phyloP scores from a whole-genome alignment of 129 eudicot genomes.

The Chrysanthemum makinoi region DNA sequence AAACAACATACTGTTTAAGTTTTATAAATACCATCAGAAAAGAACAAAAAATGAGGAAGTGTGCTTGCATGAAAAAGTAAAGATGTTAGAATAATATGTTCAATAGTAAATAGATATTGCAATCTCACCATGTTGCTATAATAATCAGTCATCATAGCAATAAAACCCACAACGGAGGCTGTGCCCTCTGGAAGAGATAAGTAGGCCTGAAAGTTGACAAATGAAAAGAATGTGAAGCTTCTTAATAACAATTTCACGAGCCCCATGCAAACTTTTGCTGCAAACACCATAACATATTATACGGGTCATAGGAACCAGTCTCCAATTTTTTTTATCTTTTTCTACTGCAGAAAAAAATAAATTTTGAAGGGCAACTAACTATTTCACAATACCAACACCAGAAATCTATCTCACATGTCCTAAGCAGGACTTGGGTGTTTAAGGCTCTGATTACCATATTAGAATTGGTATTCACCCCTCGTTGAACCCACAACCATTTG shows the following conservation, averaged over 20 bases:
- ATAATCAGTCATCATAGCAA: constrained; percentile 97
- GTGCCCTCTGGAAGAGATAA: constrained; percentile 98
- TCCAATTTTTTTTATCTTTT: no score
- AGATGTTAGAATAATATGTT: neutral
- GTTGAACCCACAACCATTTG: no score
- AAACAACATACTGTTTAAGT: neutral
- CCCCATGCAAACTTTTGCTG: constrained; percentile 14
- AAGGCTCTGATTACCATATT: no score
- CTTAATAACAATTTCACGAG: neutral
- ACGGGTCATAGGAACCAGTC: constrained; percentile 2
- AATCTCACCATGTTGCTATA: constrained; percentile 78
- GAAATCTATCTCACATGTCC: no score
- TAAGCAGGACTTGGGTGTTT: no score
- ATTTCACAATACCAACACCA: no score
- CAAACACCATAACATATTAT: constrained; percentile 17
- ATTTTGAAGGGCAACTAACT: no score
- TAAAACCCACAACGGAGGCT: constrained; percentile 85
- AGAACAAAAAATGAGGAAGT: neutral
- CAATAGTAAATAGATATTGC: neutral
- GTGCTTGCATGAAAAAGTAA: constrained; percentile 4
- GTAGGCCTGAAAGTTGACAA: constrained; percentile 67
- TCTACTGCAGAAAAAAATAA: no score
- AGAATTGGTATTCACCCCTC: no score
- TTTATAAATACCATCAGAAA: constrained; percentile 6
- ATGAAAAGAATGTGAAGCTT: constrained; percentile 6